Evolutionary conservation across 306 rosid genomes (phyloP).

Genomic region (cucumber (Cucumis sativus)): Cucumber_9930_V3 NC_026656.2:14032001-14032500

Average conservation of each 20-base stretch:
- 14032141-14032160: slow-evolving; percentile 41
- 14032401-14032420: slow-evolving; percentile 76
- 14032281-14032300: slow-evolving; percentile 62
- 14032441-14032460: slow-evolving; percentile 47
- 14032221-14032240: slow-evolving; percentile 87
- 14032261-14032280: slow-evolving; percentile 69
- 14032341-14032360: slow-evolving; percentile 64
- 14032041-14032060: slow-evolving; percentile 46
- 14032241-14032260: slow-evolving; percentile 73
- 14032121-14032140: slow-evolving; percentile 82
- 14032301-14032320: slow-evolving; percentile 41
- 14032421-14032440: slow-evolving; percentile 92
- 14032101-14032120: slow-evolving; percentile 91
- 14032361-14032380: slow-evolving; percentile 66
- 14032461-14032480: slow-evolving; percentile 61
- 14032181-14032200: slow-evolving; percentile 75
- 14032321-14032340: slow-evolving; percentile 67
- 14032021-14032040: slow-evolving; percentile 1
- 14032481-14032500: slow-evolving; percentile 50
- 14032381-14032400: slow-evolving; percentile 83
- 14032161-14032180: slow-evolving; percentile 62
- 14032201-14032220: slow-evolving; percentile 95
- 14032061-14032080: slow-evolving; percentile 65
- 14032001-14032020: neutral
- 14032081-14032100: slow-evolving; percentile 68